Evolutionary conservation across 768 basidiomycete species (phyloP).

Genomic region (Mycena pura): DNA sequence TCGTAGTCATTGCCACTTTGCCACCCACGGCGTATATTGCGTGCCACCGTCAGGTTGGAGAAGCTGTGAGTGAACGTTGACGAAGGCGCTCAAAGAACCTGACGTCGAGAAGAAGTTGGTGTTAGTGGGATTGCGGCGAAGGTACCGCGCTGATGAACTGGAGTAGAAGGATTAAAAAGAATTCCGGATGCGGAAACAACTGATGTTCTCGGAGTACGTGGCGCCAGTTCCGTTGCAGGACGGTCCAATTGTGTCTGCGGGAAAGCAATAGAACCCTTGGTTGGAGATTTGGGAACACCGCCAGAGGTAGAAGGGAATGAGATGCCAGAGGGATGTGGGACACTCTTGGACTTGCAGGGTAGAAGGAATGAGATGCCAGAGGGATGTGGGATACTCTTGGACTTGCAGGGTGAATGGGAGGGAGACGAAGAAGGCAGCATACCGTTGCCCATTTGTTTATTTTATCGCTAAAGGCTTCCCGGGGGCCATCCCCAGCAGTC

Average conservation of each 20-base stretch:
- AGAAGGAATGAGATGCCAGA: constrained; percentile 59
- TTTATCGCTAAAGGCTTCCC: constrained; percentile 62
- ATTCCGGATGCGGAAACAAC: constrained; percentile 39
- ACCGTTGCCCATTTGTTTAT: constrained; percentile 72
- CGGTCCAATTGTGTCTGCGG: constrained; percentile 60
- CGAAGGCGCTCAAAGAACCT: constrained; percentile 81
- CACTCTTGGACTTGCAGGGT: constrained; percentile 47
- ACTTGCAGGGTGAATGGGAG: constrained; percentile 43
- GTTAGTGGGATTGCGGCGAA: constrained; percentile 65
- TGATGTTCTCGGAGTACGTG: constrained; percentile 53
- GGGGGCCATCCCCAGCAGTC: constrained; percentile 72
- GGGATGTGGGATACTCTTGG: constrained; percentile 43
- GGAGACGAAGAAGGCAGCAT: constrained; percentile 49
- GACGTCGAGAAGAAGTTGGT: constrained; percentile 76
- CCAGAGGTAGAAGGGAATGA: constrained; percentile 58
- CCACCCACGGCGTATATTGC: not conserved
- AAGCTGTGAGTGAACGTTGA: constrained; percentile 69
- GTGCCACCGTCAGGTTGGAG: no score
- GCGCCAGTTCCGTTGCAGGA: constrained; percentile 49
- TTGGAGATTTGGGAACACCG: constrained; percentile 46
- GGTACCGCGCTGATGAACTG: constrained; percentile 65
- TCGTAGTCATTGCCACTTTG: no score
- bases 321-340: constrained; percentile 46
- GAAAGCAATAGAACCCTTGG: constrained; percentile 57
- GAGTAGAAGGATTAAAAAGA: constrained; percentile 63